These are phyloP conservation scores for Candida montana DNA, from an alignment of 805 yeast species.

Conservation along the genomic window DNA sequence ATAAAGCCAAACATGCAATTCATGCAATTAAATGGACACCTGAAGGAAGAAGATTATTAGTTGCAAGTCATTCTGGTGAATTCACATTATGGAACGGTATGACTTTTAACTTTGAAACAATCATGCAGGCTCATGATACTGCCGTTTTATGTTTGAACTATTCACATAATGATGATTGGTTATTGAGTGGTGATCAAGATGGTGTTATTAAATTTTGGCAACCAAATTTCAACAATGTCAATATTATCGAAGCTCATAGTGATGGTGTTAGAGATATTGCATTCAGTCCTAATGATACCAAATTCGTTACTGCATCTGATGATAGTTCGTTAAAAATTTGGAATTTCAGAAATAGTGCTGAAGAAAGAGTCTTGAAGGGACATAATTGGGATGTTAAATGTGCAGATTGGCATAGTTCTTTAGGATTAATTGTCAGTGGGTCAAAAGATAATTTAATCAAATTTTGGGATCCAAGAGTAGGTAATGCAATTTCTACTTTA, in stretches of 20 bases:
- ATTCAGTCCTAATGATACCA: slow-evolving; percentile 85
- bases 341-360: slow-evolving; percentile 86
- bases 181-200: slow-evolving; percentile 87
- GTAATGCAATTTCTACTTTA: slow-evolving; percentile 68
- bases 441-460: slow-evolving; percentile 92
- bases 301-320: slow-evolving; percentile 91
- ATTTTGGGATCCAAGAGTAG: slow-evolving; percentile 92
- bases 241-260: slow-evolving; percentile 68
- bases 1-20: slow-evolving; percentile 87
- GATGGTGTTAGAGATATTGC: slow-evolving; percentile 84
- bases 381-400: slow-evolving; percentile 99
- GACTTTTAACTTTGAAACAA: slow-evolving; percentile 91
- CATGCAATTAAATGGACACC: slow-evolving; percentile 95
- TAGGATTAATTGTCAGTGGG: slow-evolving; percentile 86
- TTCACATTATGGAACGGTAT: slow-evolving; percentile 96
- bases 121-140: slow-evolving; percentile 97
- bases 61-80: slow-evolving; percentile 91
- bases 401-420: slow-evolving; percentile 92
- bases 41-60: slow-evolving; percentile 84
- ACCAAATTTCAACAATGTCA: slow-evolving; percentile 94
- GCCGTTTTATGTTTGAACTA: slow-evolving; percentile 77
- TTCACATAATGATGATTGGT: slow-evolving; percentile 91
- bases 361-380: slow-evolving; percentile 76
- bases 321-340: slow-evolving; percentile 88
- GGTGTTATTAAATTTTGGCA: slow-evolving; percentile 96